A percentile compares a stretch with the other conserved stretches of the same genome.
Evolutionary conservation across 345 rosid genomes (phyloP).

Genomic region (Euphorbia peplus): DNA sequence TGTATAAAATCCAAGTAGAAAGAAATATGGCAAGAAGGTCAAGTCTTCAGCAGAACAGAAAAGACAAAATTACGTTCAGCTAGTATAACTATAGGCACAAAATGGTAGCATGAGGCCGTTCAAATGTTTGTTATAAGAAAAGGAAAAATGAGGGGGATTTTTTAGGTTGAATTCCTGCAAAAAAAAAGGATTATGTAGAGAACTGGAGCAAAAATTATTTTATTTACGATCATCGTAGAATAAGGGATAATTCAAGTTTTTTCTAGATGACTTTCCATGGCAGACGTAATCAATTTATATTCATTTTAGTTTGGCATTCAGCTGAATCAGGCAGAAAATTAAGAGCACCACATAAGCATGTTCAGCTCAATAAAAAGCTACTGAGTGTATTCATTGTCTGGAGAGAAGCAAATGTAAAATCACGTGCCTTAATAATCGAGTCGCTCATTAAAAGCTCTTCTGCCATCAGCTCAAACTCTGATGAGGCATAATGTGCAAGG

Average conservation of each 20-base stretch:
- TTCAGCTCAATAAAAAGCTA: background rate
- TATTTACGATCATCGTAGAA: background rate
- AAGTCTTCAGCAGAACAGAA: background rate
- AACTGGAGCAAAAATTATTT: background rate
- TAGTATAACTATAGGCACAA: background rate
- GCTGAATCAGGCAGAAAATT: background rate
- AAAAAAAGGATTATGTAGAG: background rate
- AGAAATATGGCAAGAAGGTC: background rate
- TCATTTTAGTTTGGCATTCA: background rate
- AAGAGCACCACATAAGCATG: background rate
- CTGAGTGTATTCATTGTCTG: background rate
- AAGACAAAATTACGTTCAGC: background rate
- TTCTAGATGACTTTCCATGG: background rate
- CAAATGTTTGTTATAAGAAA: background rate
- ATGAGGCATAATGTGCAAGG: conserved; percentile 53
- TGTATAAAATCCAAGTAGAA: background rate
- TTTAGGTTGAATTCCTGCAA: background rate
- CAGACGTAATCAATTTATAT: background rate
- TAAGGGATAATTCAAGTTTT: background rate
- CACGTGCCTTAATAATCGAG: conserved; percentile 58
- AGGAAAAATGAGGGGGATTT: background rate
- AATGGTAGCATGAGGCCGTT: background rate
- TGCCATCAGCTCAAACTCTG: conserved; percentile 70
- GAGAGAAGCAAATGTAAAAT: background rate
- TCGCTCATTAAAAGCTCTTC: conserved; percentile 77